Evolutionary conservation across 228 moss, liverwort and hornwort genomes (phyloP), one percentile per base, ranked within the genome.

Genomic region (Sphagnum magellanicum): DNA sequence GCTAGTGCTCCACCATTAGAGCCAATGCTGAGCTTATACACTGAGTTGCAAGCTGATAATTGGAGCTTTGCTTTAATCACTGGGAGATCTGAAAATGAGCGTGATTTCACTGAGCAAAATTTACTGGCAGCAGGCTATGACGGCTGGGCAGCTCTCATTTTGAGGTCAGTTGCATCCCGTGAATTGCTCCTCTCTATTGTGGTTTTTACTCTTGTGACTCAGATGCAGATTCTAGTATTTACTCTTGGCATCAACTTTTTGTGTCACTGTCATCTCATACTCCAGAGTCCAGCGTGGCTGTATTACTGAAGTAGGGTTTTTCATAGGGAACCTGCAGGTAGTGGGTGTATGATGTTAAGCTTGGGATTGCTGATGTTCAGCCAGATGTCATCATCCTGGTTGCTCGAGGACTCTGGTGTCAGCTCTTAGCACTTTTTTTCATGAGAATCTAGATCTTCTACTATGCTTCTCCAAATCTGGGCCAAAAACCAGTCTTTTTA

Each of bases 41-140:
- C 73, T 9, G 85, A 94, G 70, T 76, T 92, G 5, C 78, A 62
- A 50, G 68, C 73, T 64, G 79, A 76, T 15, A 88, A 86, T 55
- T 90, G 90, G 91, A 79, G 88, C 55, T 53, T 91, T 7, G 84
- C 84, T 63, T 94, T 92, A 53, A 90, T 94, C 68, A 90, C 91
- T 11, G 90, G 91, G 32, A 86, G 90, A 74, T 77, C 88, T 48
- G 79, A 87, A 57, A 71, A 79, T 14, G 76, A 80, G 55, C 78
- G 80, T 52, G 65, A 58, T 5, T 74, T 58, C 53, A 92, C 92
- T 5, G 72, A 80, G 51, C 74, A 75, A 65, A 94, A 92, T 72
- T 72, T 91, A 6, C 73, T 64, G 6, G 74, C 72, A 68, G 83
- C 80, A 3, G 94, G 92, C 47, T 94, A 86, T 66, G 71, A 71